These are phyloP conservation scores for Avicennia marina DNA, from an alignment of 257 asterid genomes.

Conservation along the genomic window DNA sequence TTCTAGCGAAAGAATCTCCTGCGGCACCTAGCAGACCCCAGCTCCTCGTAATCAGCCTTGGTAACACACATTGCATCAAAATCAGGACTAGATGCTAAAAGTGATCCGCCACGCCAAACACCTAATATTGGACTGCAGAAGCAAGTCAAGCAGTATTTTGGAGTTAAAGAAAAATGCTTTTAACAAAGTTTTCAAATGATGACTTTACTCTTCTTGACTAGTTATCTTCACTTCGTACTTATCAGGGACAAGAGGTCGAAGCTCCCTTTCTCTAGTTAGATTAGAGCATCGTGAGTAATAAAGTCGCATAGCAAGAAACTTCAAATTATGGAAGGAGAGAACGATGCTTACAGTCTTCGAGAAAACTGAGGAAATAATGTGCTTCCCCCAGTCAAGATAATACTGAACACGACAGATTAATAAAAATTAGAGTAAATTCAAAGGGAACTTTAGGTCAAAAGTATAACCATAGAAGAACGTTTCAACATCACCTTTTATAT, in stretches of 20 bases:
- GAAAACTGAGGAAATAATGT: slow-evolving; percentile 89
- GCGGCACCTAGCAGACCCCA: slow-evolving; percentile 86
- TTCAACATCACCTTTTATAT: slow-evolving; percentile 57
- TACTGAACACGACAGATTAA: slow-evolving; percentile 46
- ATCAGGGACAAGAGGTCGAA: slow-evolving; percentile 91
- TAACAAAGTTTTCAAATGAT: slow-evolving; percentile 11
- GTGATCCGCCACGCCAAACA: slow-evolving; percentile 99
- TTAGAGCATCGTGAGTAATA: not conserved
- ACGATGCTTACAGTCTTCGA: slow-evolving; percentile 76
- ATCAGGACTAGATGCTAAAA: slow-evolving; percentile 93
- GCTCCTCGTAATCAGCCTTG: slow-evolving; percentile 94
- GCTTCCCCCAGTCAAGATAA: slow-evolving; percentile 91
- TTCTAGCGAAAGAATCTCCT: slow-evolving; percentile 81
- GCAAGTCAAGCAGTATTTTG: slow-evolving; percentile 10
- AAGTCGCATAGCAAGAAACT: not conserved
- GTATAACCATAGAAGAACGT: not conserved
- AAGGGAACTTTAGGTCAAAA: slow-evolving; percentile 13
- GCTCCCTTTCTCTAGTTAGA: slow-evolving; percentile 73
- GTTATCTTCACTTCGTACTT: slow-evolving; percentile 71
- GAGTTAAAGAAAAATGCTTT: slow-evolving; percentile 5
- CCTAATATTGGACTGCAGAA: slow-evolving; percentile 80
- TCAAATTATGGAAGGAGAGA: not conserved
- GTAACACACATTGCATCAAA: slow-evolving; percentile 93
- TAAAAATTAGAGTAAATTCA: slow-evolving; percentile 14
- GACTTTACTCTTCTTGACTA: slow-evolving; percentile 80